A percentile compares a stretch with the other conserved stretches of the same genome.
phyloP scores from a whole-genome alignment of 129 eudicot species.

The Kitagawia praeruptora region DNA sequence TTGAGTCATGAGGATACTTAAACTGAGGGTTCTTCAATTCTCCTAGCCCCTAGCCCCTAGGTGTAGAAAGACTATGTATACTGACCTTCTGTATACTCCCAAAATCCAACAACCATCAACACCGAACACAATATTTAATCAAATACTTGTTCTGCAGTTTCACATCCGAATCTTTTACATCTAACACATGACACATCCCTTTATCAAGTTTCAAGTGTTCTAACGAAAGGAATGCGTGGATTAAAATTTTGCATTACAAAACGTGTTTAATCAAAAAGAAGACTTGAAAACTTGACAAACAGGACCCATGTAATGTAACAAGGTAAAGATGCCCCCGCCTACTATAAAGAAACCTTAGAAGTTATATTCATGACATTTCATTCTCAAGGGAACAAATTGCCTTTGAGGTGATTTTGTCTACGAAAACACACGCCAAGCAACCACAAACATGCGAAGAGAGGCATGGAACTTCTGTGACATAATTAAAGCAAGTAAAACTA shows the following conservation, averaged over 20 bases:
- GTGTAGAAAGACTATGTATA: neutral
- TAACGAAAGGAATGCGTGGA: neutral
- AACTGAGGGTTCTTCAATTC: neutral
- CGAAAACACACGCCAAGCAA: neutral
- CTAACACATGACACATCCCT: neutral
- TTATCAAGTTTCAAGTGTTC: neutral
- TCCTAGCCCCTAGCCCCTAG: too few species aligned
- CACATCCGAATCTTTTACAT: neutral
- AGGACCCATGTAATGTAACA: neutral
- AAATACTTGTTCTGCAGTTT: neutral
- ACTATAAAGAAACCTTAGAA: neutral
- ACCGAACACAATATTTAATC: neutral
- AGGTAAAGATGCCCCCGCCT: neutral
- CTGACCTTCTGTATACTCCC: neutral
- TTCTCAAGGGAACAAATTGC: neutral
- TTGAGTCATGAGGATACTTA: neutral
- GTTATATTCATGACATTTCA: neutral
- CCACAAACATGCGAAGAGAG: neutral
- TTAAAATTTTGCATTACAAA: neutral
- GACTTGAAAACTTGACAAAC: neutral
- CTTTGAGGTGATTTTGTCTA: neutral
- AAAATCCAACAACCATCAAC: neutral
- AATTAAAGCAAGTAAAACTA: neutral
- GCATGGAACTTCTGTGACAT: neutral
- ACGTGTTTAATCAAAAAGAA: neutral